Percentiles rank a stretch among this genome's conserved stretches.
Conservation (phyloP, 768 basidiomycete species). For the Suillus fuscotomentosus region DNA sequence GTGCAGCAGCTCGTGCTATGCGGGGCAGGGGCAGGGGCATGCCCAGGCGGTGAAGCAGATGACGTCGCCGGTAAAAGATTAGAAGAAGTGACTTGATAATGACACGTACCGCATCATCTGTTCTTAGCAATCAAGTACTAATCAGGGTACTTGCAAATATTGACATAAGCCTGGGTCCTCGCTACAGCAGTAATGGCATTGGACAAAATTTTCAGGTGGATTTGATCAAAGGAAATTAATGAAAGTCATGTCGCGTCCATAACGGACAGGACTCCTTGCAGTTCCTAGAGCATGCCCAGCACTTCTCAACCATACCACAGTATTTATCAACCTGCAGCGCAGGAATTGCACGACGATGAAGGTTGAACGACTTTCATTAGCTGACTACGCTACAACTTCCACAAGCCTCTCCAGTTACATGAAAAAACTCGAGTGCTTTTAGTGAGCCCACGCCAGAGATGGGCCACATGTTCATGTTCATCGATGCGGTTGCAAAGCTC, state of each 20-base stretch:
- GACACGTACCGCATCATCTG: slow-evolving; percentile 20
- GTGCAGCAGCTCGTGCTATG: slow-evolving; percentile 82
- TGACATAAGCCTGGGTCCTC: neutral
- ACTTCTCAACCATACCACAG: too few relatives aligned
- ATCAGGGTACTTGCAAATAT: slow-evolving; percentile 1
- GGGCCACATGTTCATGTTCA: neutral
- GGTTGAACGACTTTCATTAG: too few relatives aligned
- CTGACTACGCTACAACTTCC: too few relatives aligned
- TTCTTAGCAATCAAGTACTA: slow-evolving; percentile 17
- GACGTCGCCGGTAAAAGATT: slow-evolving; percentile 11
- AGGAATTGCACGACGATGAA: too few relatives aligned
- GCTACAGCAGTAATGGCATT: neutral
- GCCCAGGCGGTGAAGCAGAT: slow-evolving; percentile 55
- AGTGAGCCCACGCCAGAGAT: neutral
- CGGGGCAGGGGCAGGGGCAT: slow-evolving; percentile 86
- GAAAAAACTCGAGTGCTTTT: too few relatives aligned
- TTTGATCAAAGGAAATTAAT: too few relatives aligned
- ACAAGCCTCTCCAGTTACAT: too few relatives aligned
- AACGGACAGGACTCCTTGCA: too few relatives aligned
- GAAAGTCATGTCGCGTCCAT: too few relatives aligned
- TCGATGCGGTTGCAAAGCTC: neutral
- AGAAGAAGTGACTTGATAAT: slow-evolving; percentile 8
- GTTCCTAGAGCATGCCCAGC: too few relatives aligned
- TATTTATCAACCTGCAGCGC: too few relatives aligned
- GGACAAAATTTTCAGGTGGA: too few relatives aligned